phyloP scores from a whole-genome alignment of 139 green algal species.

The Chloropicon primus region DNA sequence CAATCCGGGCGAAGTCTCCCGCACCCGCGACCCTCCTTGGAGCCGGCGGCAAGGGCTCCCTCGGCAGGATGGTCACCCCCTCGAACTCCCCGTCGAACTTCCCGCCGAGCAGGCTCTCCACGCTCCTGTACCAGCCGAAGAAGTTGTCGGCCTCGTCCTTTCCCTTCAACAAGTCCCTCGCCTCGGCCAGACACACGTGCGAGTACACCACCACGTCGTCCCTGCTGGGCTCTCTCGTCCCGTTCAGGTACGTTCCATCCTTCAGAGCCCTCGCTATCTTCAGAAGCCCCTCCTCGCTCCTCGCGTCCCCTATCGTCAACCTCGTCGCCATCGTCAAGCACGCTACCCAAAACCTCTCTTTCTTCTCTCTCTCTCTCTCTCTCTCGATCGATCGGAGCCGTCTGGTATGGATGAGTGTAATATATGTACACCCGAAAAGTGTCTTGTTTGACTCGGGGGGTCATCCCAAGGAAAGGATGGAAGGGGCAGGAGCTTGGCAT shows the following conservation, averaged over 20 bases:
- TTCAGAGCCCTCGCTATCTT: not conserved
- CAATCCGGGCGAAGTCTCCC: not conserved
- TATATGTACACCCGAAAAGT: too few relatives aligned
- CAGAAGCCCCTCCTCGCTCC: not conserved
- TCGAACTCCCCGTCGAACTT: not conserved
- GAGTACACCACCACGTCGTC: not conserved
- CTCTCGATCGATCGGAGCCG: not conserved
- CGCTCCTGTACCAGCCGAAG: not conserved
- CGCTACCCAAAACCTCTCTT: not conserved
- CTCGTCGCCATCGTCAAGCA: not conserved
- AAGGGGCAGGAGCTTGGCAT: too few relatives aligned
- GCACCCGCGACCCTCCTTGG: not conserved
- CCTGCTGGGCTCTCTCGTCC: not conserved
- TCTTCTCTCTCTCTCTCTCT: not conserved
- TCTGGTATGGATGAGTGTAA: too few relatives aligned
- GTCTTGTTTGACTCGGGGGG: too few relatives aligned
- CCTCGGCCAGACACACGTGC: not conserved
- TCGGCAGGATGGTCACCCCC: not conserved
- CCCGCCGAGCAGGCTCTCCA: not conserved
- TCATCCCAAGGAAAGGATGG: too few relatives aligned
- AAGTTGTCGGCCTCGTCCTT: not conserved
- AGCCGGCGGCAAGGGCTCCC: not conserved
- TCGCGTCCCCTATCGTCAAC: not conserved
- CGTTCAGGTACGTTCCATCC: not conserved
- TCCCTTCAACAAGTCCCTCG: not conserved